Base-by-base conservation (phyloP, 2,329 filamentous ascomycete genomes). In the Microdochium nivale region DNA sequence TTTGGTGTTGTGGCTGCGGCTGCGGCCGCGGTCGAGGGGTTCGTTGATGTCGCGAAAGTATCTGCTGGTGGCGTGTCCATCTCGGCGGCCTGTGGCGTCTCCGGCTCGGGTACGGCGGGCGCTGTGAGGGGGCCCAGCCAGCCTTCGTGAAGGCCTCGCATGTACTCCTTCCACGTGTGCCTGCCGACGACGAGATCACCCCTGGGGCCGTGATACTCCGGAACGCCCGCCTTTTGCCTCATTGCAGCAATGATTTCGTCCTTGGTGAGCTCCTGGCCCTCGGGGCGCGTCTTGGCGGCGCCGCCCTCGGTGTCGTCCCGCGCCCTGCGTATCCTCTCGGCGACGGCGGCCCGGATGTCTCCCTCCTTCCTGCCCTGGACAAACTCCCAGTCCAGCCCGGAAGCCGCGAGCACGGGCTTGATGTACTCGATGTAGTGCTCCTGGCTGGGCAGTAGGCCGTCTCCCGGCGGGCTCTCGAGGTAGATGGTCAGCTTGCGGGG, bases 81-180 rank as follows among this genome's bases (percentile, higher is more conserved):
- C 55, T 56, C 53, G 16, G 55, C 49, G 13, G 47, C 60, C 3
- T 61, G 55, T 57, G 7, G 62, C 60, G 27, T 63, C 56, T 43
- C 52, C 61, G 49, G 55, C 57, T 32, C 62, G 52, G 65, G 65
- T 51, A 71, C 65, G 25, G 65, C 61, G 1, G 87, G 86, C 52
- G 82, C 70, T 53, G 86, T 81, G 44, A 95, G 72, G 8, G 94
- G 90, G 0, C 94, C 92, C 24, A 99, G 73, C 92, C 94, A 99
- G 52, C 94, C 94, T 70, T 99, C 94, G 66, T 99, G 94, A 58
- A 97, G 65, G 47, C 94, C 94, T 53, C 91, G 80, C 24, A 97
- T 75, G 67, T 97, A 99, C 70, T 99, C 94, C 71, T 96, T 99
- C 94, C 94, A 99, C 10, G 92, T 86, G 65, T 96, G 88, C 52